phyloP scores from a whole-genome alignment of 805 yeast genomes.

The Schwanniomyces sp. region DNA sequence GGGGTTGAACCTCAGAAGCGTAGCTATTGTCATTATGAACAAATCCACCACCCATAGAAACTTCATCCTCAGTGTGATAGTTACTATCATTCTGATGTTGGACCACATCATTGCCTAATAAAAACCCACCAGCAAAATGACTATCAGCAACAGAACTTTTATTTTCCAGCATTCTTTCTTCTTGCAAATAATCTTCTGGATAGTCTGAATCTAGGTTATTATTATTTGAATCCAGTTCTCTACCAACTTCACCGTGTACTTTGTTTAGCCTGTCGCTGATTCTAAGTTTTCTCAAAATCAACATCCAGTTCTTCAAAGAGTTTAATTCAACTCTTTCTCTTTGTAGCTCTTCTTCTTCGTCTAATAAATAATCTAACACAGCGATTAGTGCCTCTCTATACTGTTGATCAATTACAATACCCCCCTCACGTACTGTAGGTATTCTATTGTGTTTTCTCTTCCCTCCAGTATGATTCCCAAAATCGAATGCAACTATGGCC shows the following conservation, averaged over 20 bases:
- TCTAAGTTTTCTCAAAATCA: slow-evolving; percentile 49
- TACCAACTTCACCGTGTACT: slow-evolving; percentile 46
- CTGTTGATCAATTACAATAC: slow-evolving; percentile 70
- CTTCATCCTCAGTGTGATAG: no score
- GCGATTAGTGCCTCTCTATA: slow-evolving; percentile 58
- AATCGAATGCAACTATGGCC: slow-evolving; percentile 87
- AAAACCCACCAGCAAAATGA: slow-evolving; percentile 5
- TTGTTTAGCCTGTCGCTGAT: slow-evolving; percentile 46
- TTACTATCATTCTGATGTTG: background rate
- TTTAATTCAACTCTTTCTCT: slow-evolving; percentile 44
- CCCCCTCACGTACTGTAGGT: slow-evolving; percentile 68
- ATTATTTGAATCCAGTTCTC: background rate
- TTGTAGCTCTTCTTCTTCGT: slow-evolving; percentile 49
- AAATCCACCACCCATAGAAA: background rate
- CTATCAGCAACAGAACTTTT: background rate
- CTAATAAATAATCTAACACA: slow-evolving; percentile 48
- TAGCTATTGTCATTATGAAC: background rate
- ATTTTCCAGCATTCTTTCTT: background rate
- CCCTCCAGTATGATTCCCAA: slow-evolving; percentile 32
- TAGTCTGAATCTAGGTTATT: background rate
- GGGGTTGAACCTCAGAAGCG: no score
- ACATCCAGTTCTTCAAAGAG: slow-evolving; percentile 56
- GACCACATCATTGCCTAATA: background rate
- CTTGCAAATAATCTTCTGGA: background rate
- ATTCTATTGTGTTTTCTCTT: slow-evolving; percentile 30